These are phyloP conservation scores for Rhodofomes roseus DNA, from an alignment of 1,284 basidiomycete genomes.

Conservation along the genomic window DNA sequence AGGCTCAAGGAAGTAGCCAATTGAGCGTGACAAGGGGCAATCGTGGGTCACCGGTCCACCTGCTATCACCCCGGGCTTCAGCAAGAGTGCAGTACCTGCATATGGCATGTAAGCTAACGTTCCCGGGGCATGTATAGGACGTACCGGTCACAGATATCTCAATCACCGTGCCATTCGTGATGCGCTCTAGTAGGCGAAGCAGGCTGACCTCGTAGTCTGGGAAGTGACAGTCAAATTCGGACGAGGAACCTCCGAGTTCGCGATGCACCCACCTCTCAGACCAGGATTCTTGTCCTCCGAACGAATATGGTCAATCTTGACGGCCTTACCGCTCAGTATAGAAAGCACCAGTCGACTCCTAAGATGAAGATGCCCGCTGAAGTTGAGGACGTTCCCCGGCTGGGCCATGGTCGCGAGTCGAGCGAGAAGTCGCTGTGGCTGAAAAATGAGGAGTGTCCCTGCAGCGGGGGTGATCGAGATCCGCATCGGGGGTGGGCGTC, in stretches of 20 bases:
- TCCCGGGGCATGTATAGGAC: slow-evolving; percentile 16
- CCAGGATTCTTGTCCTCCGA: slow-evolving; percentile 93
- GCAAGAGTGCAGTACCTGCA: slow-evolving; percentile 82
- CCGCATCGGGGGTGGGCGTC: slow-evolving; percentile 1
- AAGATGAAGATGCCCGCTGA: slow-evolving; percentile 81
- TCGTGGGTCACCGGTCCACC: slow-evolving; percentile 86
- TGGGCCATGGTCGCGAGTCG: slow-evolving; percentile 36
- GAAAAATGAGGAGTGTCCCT: neutral
- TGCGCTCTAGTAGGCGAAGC: slow-evolving; percentile 84
- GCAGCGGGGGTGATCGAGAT: slow-evolving; percentile 5
- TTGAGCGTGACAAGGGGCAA: slow-evolving; percentile 80
- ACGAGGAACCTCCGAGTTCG: neutral
- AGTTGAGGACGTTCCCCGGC: slow-evolving; percentile 42
- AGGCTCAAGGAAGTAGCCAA: slow-evolving; percentile 95
- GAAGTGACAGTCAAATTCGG: neutral
- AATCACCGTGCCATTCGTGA: slow-evolving; percentile 93
- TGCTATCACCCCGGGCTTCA: slow-evolving; percentile 90
- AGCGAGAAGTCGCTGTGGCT: neutral
- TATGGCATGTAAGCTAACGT: neutral
- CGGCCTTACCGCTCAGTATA: slow-evolving; percentile 82
- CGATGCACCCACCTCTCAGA: slow-evolving; percentile 60
- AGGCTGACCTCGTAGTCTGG: slow-evolving; percentile 93
- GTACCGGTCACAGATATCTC: slow-evolving; percentile 95
- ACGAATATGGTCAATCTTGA: slow-evolving; percentile 88
- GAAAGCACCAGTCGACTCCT: slow-evolving; percentile 86